These are phyloP conservation scores for Micromonas pusilla DNA, from an alignment of 139 green algal genomes.

Conservation along the genomic window DNA sequence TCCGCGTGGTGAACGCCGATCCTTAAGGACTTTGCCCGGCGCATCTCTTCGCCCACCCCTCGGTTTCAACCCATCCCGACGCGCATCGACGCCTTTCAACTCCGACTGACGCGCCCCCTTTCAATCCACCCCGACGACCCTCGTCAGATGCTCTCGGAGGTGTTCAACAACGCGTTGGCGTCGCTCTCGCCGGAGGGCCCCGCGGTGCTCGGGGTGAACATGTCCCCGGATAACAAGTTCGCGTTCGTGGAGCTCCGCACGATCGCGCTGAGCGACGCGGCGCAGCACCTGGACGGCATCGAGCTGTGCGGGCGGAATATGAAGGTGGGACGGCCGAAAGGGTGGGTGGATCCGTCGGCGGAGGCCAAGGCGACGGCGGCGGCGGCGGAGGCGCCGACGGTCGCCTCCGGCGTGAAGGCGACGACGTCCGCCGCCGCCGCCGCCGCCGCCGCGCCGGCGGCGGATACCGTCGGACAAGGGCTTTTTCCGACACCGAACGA, in stretches of 20 bases:
- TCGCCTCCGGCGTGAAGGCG: too few species aligned
- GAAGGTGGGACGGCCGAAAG: conserved; percentile 81
- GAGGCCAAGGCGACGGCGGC: background rate
- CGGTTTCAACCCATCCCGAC: too few species aligned
- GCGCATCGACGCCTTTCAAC: too few species aligned
- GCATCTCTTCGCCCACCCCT: too few species aligned
- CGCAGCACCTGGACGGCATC: conserved; percentile 77
- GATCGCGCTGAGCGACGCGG: conserved; percentile 60
- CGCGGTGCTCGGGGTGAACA: background rate
- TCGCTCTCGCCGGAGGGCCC: conserved; percentile 30
- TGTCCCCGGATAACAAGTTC: conserved; percentile 42
- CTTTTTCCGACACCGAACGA: too few species aligned
- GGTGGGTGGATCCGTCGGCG: conserved; percentile 38
- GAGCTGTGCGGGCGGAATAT: conserved; percentile 74
- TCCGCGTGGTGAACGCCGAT: too few species aligned
- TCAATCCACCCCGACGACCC: too few species aligned
- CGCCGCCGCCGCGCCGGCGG: too few species aligned
- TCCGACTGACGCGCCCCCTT: too few species aligned
- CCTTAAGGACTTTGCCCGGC: too few species aligned
- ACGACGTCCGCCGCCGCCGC: too few species aligned
- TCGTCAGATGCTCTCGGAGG: conserved; percentile 57
- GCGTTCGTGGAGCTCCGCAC: conserved; percentile 81
- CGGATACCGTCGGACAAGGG: too few species aligned
- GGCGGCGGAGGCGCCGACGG: background rate
- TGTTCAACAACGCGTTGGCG: conserved; percentile 75